A percentile compares a stretch with the other conserved stretches of the same genome.
Evolutionary conservation across 163 green algal species (phyloP).

Genomic region (Chlorella variabilis): DNA sequence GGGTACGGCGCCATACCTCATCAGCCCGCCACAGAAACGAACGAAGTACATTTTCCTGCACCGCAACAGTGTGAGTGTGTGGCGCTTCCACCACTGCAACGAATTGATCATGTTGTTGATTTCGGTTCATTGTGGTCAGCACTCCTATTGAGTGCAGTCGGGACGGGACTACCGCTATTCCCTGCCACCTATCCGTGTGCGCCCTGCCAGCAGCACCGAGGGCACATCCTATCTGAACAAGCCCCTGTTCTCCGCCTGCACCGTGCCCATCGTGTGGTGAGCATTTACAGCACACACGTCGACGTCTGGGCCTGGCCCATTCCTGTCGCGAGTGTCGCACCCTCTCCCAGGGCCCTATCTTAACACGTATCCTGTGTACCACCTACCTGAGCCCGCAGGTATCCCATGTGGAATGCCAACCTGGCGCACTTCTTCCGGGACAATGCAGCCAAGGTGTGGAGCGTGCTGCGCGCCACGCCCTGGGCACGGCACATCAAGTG

Average conservation of each 20-base stretch:
- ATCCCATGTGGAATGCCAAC: slow-evolving; percentile 11
- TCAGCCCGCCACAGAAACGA: not conserved
- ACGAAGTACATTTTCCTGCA: slow-evolving; percentile 21
- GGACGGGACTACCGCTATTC: slow-evolving; percentile 4
- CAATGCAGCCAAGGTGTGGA: slow-evolving; percentile 6
- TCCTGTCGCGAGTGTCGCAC: no score
- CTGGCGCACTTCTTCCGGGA: slow-evolving; percentile 21
- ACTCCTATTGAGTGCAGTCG: not conserved
- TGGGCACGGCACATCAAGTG: slow-evolving; percentile 8
- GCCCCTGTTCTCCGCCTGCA: slow-evolving; percentile 18
- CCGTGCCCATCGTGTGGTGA: not conserved
- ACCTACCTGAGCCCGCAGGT: not conserved
- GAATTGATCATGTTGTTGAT: no score
- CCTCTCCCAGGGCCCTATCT: no score
- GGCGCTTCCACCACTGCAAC: not conserved
- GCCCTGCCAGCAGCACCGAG: slow-evolving; percentile 4
- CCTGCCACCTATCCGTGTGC: not conserved
- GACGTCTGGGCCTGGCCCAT: no score
- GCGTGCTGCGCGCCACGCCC: not conserved
- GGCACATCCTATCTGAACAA: not conserved
- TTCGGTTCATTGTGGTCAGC: no score
- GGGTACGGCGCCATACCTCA: not conserved
- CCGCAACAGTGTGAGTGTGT: not conserved
- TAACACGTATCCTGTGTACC: no score
- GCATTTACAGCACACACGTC: no score